phyloP scores from a whole-genome alignment of 106 monocot species.

The Platanthera guangdongensis region DNA sequence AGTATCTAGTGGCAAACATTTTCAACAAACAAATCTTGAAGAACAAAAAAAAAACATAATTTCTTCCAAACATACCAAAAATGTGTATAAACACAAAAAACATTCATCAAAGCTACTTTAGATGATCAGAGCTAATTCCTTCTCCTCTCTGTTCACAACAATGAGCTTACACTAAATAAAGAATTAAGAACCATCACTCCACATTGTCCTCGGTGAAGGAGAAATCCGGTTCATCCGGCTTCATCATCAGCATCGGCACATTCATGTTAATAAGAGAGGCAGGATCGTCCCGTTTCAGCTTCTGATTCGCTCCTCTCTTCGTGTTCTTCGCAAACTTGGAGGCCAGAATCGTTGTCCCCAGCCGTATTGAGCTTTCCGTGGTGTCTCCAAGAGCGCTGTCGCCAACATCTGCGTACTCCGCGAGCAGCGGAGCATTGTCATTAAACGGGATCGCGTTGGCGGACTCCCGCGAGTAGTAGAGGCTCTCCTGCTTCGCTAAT shows the following conservation, averaged over 20 bases:
- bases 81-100: too few species aligned
- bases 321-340: slow-evolving; percentile 71
- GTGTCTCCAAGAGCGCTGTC: slow-evolving; percentile 7
- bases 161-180: background rate
- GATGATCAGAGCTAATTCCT: too few species aligned
- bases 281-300: slow-evolving; percentile 12
- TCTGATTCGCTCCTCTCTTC: slow-evolving; percentile 37
- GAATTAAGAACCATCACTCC: background rate
- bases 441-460: slow-evolving; percentile 5
- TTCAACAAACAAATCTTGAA: too few species aligned
- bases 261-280: slow-evolving; percentile 34
- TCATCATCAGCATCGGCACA: slow-evolving; percentile 67
- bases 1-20: too few species aligned
- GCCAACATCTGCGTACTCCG: background rate
- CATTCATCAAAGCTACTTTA: too few species aligned
- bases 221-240: slow-evolving; percentile 86
- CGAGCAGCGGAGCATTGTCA: slow-evolving; percentile 22
- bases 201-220: slow-evolving; percentile 33
- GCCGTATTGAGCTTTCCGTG: slow-evolving; percentile 10
- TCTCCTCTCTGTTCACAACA: background rate
- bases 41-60: too few species aligned
- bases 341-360: slow-evolving; percentile 59
- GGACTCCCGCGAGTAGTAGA: slow-evolving; percentile 18
- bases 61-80: too few species aligned
- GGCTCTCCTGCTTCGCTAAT: slow-evolving; percentile 46